Percentiles rank a stretch among this genome's conserved stretches.
These are phyloP conservation scores for Suillus occidentalis DNA, from an alignment of 768 basidiomycete species.

Conservation along the genomic window DNA sequence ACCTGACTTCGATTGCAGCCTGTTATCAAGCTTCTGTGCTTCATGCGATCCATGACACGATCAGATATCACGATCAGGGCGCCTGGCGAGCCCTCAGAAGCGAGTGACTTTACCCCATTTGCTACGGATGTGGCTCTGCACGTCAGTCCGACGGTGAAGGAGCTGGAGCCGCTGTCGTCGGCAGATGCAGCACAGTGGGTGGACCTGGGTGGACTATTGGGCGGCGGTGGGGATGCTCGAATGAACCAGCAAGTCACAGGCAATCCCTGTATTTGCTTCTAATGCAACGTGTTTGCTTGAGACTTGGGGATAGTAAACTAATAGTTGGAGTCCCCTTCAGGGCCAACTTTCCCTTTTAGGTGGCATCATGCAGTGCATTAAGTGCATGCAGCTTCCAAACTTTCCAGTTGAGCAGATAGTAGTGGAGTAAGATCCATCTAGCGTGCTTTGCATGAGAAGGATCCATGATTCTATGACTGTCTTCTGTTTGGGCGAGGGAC, in stretches of 20 bases:
- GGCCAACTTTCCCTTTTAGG: background rate
- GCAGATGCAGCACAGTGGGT: conserved; percentile 36
- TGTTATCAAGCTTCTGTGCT: conserved; percentile 33
- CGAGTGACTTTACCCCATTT: conserved; percentile 16
- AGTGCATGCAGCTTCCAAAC: background rate
- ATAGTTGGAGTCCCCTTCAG: background rate
- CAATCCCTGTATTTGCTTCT: background rate
- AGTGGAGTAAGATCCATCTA: conserved; percentile 1
- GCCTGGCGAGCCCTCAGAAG: conserved; percentile 3
- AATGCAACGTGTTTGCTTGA: background rate
- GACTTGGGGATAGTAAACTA: background rate
- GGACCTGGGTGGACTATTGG: conserved; percentile 44
- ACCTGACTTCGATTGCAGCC: conserved; percentile 25
- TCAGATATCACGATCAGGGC: conserved; percentile 16
- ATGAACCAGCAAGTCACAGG: background rate
- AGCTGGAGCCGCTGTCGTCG: conserved; percentile 24
- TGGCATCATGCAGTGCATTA: background rate
- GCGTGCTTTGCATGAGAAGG: background rate
- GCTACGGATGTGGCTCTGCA: conserved; percentile 27
- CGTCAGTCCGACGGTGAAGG: conserved; percentile 36
- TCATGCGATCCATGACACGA: conserved; percentile 23
- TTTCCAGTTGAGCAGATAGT: background rate
- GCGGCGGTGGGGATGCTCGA: conserved; percentile 25
- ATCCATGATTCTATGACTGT: background rate
- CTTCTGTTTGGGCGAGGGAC: background rate